Percentiles rank a stretch among this genome's conserved stretches.
Conservation (phyloP, 1,139 yeast genomes). For the Nakaseomyces bracarensis region DNA sequence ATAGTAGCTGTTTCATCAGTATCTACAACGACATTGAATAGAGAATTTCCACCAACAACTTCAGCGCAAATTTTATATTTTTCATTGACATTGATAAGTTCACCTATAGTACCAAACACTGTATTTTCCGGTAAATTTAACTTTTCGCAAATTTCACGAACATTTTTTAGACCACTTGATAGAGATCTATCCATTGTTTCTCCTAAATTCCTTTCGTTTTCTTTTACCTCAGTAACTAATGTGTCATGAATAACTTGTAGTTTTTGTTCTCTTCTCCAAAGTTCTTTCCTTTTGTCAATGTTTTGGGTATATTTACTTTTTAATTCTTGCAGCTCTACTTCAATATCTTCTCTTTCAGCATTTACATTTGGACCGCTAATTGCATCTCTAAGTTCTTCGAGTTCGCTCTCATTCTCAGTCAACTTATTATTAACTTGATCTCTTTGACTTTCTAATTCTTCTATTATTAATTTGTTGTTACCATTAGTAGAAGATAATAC, state of each 20-base stretch:
- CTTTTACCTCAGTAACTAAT: slow-evolving; percentile 45
- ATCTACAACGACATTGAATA: slow-evolving; percentile 86
- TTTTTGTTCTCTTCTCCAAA: slow-evolving; percentile 78
- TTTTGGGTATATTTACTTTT: slow-evolving; percentile 40
- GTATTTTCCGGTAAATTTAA: slow-evolving; percentile 44
- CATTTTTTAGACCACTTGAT: slow-evolving; percentile 62
- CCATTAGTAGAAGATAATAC: slow-evolving; percentile 31
- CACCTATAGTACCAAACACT: slow-evolving; percentile 81
- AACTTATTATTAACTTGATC: slow-evolving; percentile 1
- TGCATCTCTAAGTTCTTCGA: slow-evolving; percentile 34
- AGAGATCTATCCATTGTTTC: slow-evolving; percentile 70
- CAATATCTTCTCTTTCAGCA: slow-evolving; percentile 29
- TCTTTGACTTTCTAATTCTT: slow-evolving; percentile 5
- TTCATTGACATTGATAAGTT: slow-evolving; percentile 68
- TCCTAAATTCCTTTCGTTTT: slow-evolving; percentile 51
- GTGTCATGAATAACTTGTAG: slow-evolving; percentile 49
- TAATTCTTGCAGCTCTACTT: slow-evolving; percentile 30
- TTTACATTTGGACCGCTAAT: slow-evolving; percentile 35
- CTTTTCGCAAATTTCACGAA: slow-evolving; percentile 48
- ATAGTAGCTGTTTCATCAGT: slow-evolving; percentile 74
- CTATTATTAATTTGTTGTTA: slow-evolving; percentile 17
- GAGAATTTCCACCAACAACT: slow-evolving; percentile 77
- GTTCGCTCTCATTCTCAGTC: slow-evolving; percentile 22
- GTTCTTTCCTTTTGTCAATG: slow-evolving; percentile 57
- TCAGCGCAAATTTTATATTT: slow-evolving; percentile 83